These are phyloP conservation scores for Phytopythium sindhum DNA, from an alignment of 352 stramenopile species.

Conservation along the genomic window DNA sequence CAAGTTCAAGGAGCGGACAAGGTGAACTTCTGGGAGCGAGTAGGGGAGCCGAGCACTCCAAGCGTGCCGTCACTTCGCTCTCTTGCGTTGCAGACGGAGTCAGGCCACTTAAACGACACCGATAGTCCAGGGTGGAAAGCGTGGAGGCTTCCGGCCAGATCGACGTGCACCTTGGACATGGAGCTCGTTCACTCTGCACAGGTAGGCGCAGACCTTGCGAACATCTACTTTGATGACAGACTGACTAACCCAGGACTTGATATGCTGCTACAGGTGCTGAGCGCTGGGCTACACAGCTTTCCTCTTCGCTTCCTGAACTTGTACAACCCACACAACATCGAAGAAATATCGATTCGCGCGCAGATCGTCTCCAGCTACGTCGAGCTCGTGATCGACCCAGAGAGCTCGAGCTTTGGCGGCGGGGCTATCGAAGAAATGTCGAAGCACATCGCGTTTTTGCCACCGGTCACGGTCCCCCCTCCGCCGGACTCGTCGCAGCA, in stretches of 20 bases:
- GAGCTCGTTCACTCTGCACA: conserved; percentile 60
- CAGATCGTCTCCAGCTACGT: conserved; percentile 87
- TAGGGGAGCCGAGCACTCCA: neutral
- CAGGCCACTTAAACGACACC: conserved; percentile 7
- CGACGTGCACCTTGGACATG: conserved; percentile 56
- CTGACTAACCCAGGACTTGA: neutral
- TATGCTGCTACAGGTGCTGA: conserved; percentile 30
- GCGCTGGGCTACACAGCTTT: conserved; percentile 58
- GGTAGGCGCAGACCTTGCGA: conserved; percentile 23
- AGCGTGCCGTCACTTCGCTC: conserved; percentile 38
- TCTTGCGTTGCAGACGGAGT: conserved; percentile 39
- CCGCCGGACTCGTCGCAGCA: conserved; percentile 42
- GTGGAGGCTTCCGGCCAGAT: conserved; percentile 51
- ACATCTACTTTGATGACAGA: neutral
- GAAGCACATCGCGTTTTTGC: conserved; percentile 62
- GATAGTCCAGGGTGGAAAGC: conserved; percentile 15
- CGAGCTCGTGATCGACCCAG: conserved; percentile 72
- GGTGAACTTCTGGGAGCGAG: neutral
- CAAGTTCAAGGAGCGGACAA: conserved; percentile 12
- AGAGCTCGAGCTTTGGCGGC: conserved; percentile 53
- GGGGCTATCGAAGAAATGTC: conserved; percentile 12
- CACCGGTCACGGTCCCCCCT: conserved; percentile 69
- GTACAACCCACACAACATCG: conserved; percentile 79
- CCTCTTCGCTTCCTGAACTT: conserved; percentile 66
- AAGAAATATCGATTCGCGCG: conserved; percentile 50